A percentile compares a stretch with the other conserved stretches of the same genome.
These are phyloP conservation scores for Orbilia oligospora DNA, from an alignment of 2,329 filamentous ascomycete genomes.

Conservation along the genomic window DNA sequence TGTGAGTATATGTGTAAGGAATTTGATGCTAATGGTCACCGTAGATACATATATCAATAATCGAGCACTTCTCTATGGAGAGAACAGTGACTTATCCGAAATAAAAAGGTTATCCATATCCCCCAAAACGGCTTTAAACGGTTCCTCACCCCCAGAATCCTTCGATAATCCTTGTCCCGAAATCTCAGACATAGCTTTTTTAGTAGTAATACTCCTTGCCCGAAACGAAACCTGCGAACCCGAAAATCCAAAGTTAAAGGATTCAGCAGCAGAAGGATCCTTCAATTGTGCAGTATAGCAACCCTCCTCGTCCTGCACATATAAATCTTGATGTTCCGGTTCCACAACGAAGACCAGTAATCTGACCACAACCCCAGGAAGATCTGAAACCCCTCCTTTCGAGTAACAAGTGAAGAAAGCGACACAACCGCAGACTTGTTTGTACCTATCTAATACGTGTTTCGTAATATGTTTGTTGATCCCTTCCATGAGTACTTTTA, in stretches of 20 bases:
- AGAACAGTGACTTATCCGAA: not conserved
- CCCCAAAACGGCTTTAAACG: not conserved
- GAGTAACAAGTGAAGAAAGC: conserved; percentile 3
- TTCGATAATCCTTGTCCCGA: not conserved
- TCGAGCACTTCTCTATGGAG: not conserved
- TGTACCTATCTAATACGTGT: not conserved
- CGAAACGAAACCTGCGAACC: not conserved
- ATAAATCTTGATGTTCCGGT: not conserved
- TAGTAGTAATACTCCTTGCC: not conserved
- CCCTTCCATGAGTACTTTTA: not conserved
- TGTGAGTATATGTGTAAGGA: too few species aligned
- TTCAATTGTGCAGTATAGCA: not conserved
- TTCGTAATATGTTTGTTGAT: not conserved
- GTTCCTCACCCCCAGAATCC: not conserved
- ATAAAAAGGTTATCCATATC: not conserved
- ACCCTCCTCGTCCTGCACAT: not conserved
- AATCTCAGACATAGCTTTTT: not conserved
- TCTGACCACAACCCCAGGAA: not conserved
- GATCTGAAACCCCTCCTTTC: not conserved
- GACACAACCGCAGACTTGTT: conserved; percentile 1
- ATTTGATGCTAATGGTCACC: not conserved
- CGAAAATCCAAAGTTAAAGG: conserved; percentile 8
- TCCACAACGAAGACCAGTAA: not conserved
- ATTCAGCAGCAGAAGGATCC: not conserved
- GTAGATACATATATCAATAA: not conserved